phyloP scores from a whole-genome alignment of 2,329 filamentous ascomycete genomes.

The Aspergillus amoenus region DNA sequence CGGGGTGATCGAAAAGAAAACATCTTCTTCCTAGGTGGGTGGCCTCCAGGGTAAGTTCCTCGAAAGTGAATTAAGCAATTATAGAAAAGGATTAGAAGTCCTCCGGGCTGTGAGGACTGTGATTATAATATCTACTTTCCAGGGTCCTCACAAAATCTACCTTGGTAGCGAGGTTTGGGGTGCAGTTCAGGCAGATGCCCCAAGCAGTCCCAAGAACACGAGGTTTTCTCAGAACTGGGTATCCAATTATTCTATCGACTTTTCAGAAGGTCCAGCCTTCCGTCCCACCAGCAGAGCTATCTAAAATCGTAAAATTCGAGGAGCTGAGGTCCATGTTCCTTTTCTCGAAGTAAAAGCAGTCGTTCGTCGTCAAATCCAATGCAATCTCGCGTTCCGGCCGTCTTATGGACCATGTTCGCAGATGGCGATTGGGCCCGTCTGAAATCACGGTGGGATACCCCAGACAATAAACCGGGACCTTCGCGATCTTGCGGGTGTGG shows the following conservation, averaged over 20 bases:
- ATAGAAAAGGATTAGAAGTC: too few species aligned
- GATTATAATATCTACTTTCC: background rate
- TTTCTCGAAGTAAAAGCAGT: conserved; percentile 80
- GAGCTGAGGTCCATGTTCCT: conserved; percentile 65
- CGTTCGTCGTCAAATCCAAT: conserved; percentile 90
- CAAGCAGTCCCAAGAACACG: background rate
- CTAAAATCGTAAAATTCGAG: conserved; percentile 88
- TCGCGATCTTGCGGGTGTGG: conserved; percentile 4
- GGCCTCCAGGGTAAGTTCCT: too few species aligned
- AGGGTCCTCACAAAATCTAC: background rate
- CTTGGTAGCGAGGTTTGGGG: background rate
- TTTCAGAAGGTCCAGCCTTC: background rate
- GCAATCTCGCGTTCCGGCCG: conserved; percentile 57
- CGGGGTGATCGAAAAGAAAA: too few species aligned
- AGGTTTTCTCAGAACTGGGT: background rate
- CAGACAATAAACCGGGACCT: conserved; percentile 3
- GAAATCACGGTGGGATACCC: conserved; percentile 17
- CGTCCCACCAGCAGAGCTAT: conserved; percentile 30
- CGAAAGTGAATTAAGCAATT: too few species aligned
- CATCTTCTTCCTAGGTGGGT: too few species aligned
- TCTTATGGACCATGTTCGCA: conserved; percentile 37
- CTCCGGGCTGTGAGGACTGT: too few species aligned
- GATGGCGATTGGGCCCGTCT: conserved; percentile 22
- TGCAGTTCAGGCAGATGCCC: too few species aligned
- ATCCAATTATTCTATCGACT: background rate